Base-by-base conservation (phyloP, 768 basidiomycete species). In the Amanita rubescens region DNA sequence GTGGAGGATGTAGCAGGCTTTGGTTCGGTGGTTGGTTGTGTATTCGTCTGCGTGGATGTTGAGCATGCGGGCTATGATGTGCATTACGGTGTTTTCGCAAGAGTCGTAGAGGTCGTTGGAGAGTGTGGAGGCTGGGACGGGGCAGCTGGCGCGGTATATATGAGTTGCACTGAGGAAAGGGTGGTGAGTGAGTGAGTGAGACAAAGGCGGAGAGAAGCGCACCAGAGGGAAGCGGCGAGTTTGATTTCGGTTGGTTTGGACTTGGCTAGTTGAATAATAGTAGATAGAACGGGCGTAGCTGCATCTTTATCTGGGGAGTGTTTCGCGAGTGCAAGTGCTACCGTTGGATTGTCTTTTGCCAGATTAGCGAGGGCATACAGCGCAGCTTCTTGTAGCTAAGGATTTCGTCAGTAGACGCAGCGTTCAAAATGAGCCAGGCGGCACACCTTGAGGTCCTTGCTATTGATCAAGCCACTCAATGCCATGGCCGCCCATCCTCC, bases 1-100 rank as follows among this genome's bases (percentile, higher is more conserved):
- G 65, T 84, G 82, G 0, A 95, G 67, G 14, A 85, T 78, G 62
- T 87, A 88, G 63, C 90, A 91, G 0, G 88, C 84, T 63, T 78
- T 85, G 1, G 80, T 81, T 32, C 79, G 74, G 15, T 53, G 52
- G 6, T 34, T 15, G 66, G 75, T 42, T 67, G 65, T 3, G 71
- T 64, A 20, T 46, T 82, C 78, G 1, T 59, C 56, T 4, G 60
- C 60, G 4, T 73, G 61, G 1, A 74, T 71, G 1, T 70, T 63
- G 19, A 90, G 67, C 41, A 87, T 70, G 3, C 81, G 75, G 57
- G 82, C 85, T 30, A 90, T 68, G 41, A 88, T 78, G 58, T 86
- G 82, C 52, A 89, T 77, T n/a, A 91, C 75, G 1, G 81, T 78
- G 46, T 81, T 71, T 0, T 78, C 71, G 9, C 78, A 71, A 1